Evolutionary conservation across 2,329 filamentous ascomycete genomes (phyloP).

Genomic region (Juglanconis oblonga): DNA sequence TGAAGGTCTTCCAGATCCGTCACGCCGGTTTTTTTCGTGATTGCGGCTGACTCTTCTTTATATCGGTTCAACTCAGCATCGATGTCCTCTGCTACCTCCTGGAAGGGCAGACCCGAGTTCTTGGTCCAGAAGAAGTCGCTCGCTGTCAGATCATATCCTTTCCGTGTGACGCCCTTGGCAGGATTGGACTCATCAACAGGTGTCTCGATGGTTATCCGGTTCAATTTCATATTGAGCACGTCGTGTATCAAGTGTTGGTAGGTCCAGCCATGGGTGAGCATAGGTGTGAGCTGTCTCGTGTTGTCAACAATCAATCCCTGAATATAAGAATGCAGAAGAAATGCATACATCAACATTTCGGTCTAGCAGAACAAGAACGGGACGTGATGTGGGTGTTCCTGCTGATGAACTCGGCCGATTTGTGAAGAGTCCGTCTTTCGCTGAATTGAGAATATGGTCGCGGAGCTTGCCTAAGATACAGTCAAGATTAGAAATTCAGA

Average conservation of each 20-base stretch:
- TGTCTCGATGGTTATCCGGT: constrained; percentile 89
- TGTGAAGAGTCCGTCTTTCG: constrained; percentile 96
- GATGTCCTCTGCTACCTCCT: constrained; percentile 36
- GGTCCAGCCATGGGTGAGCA: constrained; percentile 90
- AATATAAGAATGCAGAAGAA: not conserved
- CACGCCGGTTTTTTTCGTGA: constrained; percentile 93
- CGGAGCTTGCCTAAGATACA: constrained; percentile 62
- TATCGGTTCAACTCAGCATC: constrained; percentile 91
- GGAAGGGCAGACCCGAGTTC: constrained; percentile 87
- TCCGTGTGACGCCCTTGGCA: constrained; percentile 74
- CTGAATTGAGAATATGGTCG: constrained; percentile 87
- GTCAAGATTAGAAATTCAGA: not conserved
- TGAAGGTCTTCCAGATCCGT: constrained; percentile 90
- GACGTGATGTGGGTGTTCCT: constrained; percentile 69
- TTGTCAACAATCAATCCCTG: not conserved
- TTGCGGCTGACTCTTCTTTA: constrained; percentile 89
- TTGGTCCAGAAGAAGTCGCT: constrained; percentile 97
- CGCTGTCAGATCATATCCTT: constrained; percentile 82
- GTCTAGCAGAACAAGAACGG: constrained; percentile 90
- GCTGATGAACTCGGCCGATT: constrained; percentile 57
- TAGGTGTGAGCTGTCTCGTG: constrained; percentile 65
- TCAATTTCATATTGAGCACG: constrained; percentile 63
- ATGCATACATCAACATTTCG: constrained; percentile 71
- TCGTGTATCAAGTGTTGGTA: constrained; percentile 81
- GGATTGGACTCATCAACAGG: constrained; percentile 75